Base-by-base conservation (phyloP, 805 yeast species). In the Suhomyces xylopsoci region DNA sequence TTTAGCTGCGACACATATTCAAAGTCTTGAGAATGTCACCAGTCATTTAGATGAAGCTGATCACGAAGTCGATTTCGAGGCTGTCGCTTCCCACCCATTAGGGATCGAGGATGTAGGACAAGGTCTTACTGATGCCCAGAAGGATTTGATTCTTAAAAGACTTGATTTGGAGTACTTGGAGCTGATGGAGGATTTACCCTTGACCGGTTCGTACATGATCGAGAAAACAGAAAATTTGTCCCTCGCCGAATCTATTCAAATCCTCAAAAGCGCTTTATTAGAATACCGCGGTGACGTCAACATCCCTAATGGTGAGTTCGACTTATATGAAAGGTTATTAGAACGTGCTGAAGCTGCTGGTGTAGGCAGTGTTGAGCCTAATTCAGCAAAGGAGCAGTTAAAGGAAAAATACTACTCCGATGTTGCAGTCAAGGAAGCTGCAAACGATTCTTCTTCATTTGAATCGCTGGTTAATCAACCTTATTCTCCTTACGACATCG, bases 241-340 rank as follows among this genome's bases (percentile, higher is more conserved):
- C 2, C 46, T 53, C 6, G 59, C 52, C 3, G 67, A 65, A 19
- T 66, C 74, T 2, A 42, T 71, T 9, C 54, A 52, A 9, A 63
- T 71, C 26, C 65, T 73, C 47, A 62, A 64, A 44, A 63, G 60
- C 12, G 62, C 68, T 4, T 42, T 71, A 28, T 63, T 51, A 2
- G 68, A 64, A 3, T 73, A 70, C 49, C 51, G 51, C 0, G 67
- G 58, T 12, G 77, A 73, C 50, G 64, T 66, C 30, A 73, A 72
- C 53, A 65, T 69, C 50, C 71, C 73, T 3, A 44, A 61, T 6
- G 55, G 53, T 7, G 74, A 63, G 46, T 63, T 58, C 43, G 66
- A 59, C 5, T 60, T 65, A 17, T 59, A 68, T 40, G 64, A 66
- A 55, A 53, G 51, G 10, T 51, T 63, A 36, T 38, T 63, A 26